Percentiles rank a stretch among this genome's conserved stretches.
Conservation (phyloP, 257 asterid species). For the Ilex aquifolium region DNA sequence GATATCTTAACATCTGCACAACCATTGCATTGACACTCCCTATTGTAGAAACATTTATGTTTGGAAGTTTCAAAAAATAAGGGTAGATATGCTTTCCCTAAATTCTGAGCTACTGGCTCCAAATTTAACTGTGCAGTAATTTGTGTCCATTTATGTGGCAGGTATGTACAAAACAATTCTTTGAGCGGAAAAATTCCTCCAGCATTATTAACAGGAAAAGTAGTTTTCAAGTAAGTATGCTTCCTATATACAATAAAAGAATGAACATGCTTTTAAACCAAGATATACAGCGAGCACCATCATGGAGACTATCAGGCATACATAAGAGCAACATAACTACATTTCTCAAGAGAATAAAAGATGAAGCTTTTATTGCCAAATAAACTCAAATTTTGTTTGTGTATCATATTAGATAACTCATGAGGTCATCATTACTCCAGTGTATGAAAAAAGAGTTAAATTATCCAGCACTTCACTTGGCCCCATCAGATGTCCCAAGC, state of each 20-base stretch:
- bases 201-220: constrained; percentile 51
- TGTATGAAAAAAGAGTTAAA: no score
- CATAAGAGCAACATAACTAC: neutral
- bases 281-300: neutral
- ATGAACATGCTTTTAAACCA: no score
- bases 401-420: no score
- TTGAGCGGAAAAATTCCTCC: constrained; percentile 72
- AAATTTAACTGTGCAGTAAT: no score
- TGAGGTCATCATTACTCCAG: no score
- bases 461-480: no score
- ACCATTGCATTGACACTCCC: neutral
- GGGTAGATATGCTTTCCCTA: neutral
- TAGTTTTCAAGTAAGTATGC: constrained; percentile 58
- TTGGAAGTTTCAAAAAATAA: neutral
- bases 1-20: neutral
- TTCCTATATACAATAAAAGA: constrained; percentile 8
- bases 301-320: neutral
- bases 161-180: constrained; percentile 81
- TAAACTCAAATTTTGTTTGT: neutral
- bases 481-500: no score
- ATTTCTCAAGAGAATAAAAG: neutral
- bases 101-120: neutral
- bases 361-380: no score
- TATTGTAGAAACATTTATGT: neutral
- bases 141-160: constrained; percentile 21